Evolutionary conservation across 129 eudicot genomes (phyloP).

Genomic region (Saussurea involucrata): DNA sequence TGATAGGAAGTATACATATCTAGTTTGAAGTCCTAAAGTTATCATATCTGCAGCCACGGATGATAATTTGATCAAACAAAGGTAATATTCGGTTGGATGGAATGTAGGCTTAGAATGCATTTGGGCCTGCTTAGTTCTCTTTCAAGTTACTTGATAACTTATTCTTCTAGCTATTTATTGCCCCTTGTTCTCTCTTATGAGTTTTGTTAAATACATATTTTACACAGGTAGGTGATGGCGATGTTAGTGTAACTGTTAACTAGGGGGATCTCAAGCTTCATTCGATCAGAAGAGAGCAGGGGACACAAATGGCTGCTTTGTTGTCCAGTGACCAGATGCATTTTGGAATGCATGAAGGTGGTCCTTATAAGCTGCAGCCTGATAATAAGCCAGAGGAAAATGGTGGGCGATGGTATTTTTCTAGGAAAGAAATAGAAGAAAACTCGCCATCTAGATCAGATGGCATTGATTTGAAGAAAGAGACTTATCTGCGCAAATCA

Average conservation of each 20-base stretch:
- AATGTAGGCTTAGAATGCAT: slow-evolving; percentile 6
- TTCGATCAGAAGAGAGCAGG: slow-evolving; percentile 8
- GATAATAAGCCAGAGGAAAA: slow-evolving; percentile 15
- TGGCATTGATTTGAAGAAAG: slow-evolving; percentile 58
- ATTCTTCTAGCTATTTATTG: not conserved
- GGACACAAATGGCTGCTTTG: slow-evolving; percentile 28
- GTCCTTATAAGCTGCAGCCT: slow-evolving; percentile 24
- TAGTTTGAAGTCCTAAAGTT: not conserved
- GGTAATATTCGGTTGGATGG: not conserved
- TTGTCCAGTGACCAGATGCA: slow-evolving; percentile 26
- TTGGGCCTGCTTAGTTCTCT: not conserved
- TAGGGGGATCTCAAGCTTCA: slow-evolving; percentile 6
- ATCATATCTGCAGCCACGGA: not conserved
- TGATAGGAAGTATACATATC: not conserved
- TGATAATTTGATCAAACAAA: not conserved
- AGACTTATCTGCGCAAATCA: slow-evolving; percentile 54
- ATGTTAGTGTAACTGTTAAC: slow-evolving; percentile 19
- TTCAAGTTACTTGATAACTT: slow-evolving; percentile 1
- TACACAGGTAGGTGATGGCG: slow-evolving; percentile 34
- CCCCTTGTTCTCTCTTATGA: not conserved
- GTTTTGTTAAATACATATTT: not conserved
- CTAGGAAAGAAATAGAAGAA: slow-evolving; percentile 65
- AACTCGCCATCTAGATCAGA: slow-evolving; percentile 51
- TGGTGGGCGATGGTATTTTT: slow-evolving; percentile 56
- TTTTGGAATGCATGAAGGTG: slow-evolving; percentile 29